Percentiles rank a stretch among this genome's conserved stretches.
These are phyloP conservation scores for Chaetomium sp. DNA, from an alignment of 2,329 filamentous ascomycete genomes.

Conservation along the genomic window DNA sequence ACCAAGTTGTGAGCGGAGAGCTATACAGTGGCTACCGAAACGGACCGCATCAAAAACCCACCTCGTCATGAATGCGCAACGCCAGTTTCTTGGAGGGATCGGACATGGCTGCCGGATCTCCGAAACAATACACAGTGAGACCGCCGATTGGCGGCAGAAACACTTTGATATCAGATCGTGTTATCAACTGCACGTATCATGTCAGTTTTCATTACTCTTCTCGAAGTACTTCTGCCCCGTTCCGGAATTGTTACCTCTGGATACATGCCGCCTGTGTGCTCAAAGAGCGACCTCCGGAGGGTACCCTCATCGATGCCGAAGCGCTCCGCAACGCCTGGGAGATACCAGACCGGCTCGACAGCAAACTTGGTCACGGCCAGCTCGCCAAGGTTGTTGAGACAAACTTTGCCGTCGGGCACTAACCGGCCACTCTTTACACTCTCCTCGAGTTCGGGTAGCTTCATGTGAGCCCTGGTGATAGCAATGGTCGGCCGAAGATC, in stretches of 20 bases:
- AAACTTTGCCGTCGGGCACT: conserved; percentile 78
- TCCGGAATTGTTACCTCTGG: conserved; percentile 55
- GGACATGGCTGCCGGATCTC: conserved; percentile 88
- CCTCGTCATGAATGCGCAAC: conserved; percentile 69
- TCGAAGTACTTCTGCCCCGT: background rate
- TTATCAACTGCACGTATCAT: conserved; percentile 59
- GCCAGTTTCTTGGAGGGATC: conserved; percentile 76
- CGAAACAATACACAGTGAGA: conserved; percentile 94
- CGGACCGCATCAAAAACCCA: conserved; percentile 25
- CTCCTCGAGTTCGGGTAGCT: conserved; percentile 87
- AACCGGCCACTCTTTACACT: conserved; percentile 76
- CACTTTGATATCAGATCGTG: conserved; percentile 85
- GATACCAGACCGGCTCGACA: conserved; percentile 88
- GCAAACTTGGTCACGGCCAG: conserved; percentile 93
- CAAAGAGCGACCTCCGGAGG: conserved; percentile 80
- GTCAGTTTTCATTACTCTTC: conserved; percentile 10
- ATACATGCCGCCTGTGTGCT: conserved; percentile 92
- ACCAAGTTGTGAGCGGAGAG: conserved; percentile 10
- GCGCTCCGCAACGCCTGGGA: conserved; percentile 80
- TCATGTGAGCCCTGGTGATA: conserved; percentile 90
- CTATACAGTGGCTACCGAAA: background rate
- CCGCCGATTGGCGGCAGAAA: conserved; percentile 95
- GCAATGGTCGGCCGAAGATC: conserved; percentile 89
- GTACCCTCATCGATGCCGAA: conserved; percentile 92
- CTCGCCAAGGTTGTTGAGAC: conserved; percentile 78